Base-by-base conservation (phyloP, 495 filamentous ascomycete species). In the Aspergillus panamensis region DNA sequence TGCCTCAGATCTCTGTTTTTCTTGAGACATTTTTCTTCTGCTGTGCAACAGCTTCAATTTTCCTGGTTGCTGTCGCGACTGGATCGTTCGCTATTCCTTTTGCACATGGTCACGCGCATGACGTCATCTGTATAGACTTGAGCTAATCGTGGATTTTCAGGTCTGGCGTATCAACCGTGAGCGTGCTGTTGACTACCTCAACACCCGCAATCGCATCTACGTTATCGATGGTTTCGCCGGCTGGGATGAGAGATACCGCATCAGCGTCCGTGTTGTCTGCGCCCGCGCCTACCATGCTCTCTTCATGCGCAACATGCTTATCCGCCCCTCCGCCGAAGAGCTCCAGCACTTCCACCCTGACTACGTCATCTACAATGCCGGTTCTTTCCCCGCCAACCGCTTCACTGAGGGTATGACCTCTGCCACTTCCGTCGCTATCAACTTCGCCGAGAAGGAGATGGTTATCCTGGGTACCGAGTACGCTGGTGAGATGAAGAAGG, bases 231-330 rank as follows among this genome's bases (percentile, higher is more conserved):
- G 94, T 60, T 98, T 86, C 72, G 94, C 94, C 59, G 94, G 94
- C 66, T 98, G 94, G 94, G 94, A 98, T 66, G 88, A 95, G 82
- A 91, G 93, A 69, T 98, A 98, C 83, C 84, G 92, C 58, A 97
- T 98, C 80, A 89, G 86, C 66, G 94, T 98, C 68, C 95, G 94
- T 63, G 93, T 98, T 60, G 91, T 98, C 71, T 98, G 94, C 78
- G 94, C 94, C 61, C 90, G 94, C 72, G 94, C 94, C 76, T 98
- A 98, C 83, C 94, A 98, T 83, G 94, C 94, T 62, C 84, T 98
- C 58, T 98, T 98, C 89, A 98, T 98, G 94, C 90, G 95, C 66
- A 98, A 98, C 82, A 98, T 98, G 94, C 89, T 98, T 70, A 98
- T 98, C 81, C 88, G 94, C 69, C 94, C 94, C 56, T 78, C 84